Evolutionary conservation across 306 rosid genomes (phyloP).

Genomic region (Leucaena leucocephala): DNA sequence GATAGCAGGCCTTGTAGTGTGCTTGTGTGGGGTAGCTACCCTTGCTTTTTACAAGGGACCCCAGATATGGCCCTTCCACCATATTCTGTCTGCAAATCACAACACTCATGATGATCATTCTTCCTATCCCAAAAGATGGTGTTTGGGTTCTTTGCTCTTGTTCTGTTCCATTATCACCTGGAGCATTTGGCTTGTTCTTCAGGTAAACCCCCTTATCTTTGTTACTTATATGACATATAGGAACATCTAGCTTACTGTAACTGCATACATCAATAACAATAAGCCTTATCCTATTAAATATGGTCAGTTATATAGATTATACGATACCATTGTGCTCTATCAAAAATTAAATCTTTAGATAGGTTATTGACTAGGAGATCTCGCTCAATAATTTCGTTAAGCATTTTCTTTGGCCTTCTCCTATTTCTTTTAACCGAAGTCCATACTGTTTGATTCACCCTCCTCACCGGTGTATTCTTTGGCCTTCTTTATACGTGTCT

Average conservation of each 20-base stretch:
- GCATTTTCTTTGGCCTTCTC: too few relatives aligned
- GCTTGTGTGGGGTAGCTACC: conserved; percentile 57
- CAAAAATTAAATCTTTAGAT: too few relatives aligned
- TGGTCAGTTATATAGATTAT: too few relatives aligned
- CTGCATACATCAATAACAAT: neutral
- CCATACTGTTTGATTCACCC: too few relatives aligned
- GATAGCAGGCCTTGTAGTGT: conserved; percentile 48
- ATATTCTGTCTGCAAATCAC: conserved; percentile 30
- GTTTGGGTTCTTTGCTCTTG: conserved; percentile 54
- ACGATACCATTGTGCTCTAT: too few relatives aligned
- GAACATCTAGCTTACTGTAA: neutral
- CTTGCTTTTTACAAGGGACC: conserved; percentile 70
- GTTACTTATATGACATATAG: neutral
- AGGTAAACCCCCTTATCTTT: conserved; percentile 40
- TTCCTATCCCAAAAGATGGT: conserved; percentile 50
- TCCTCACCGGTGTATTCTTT: too few relatives aligned
- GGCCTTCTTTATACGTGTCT: too few relatives aligned
- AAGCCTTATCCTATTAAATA: too few relatives aligned
- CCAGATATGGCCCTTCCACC: conserved; percentile 37
- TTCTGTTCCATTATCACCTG: conserved; percentile 41
- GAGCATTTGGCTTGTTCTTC: conserved; percentile 63
- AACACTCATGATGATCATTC: conserved; percentile 29
- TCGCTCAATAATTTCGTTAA: too few relatives aligned
- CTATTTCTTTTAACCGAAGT: too few relatives aligned
- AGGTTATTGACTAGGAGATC: too few relatives aligned